phyloP scores from a whole-genome alignment of 495 filamentous ascomycete species.

The Daldinia concentrica region DNA sequence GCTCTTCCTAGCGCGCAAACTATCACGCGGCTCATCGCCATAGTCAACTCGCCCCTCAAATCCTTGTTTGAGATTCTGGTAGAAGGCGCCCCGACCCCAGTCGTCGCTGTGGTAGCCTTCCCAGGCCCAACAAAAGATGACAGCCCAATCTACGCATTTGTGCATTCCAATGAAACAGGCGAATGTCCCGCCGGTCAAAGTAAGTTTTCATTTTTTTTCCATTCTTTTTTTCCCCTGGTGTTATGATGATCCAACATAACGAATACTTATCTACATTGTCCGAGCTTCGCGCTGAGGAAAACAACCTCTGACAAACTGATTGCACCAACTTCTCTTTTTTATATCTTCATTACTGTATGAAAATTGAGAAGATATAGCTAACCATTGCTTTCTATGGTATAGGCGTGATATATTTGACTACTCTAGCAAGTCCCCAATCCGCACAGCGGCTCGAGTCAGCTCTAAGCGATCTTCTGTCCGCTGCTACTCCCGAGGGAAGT shows the following conservation, averaged over 20 bases:
- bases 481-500: constrained; percentile 44
- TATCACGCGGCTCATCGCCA: constrained; percentile 61
- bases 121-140: constrained; percentile 60
- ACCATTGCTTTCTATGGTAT: constrained; percentile 42
- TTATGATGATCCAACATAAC: constrained; percentile 79
- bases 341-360: not conserved
- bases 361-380: constrained; percentile 50
- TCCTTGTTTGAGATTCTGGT: constrained; percentile 73
- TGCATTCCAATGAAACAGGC: constrained; percentile 86
- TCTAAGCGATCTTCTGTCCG: constrained; percentile 62
- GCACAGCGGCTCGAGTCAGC: constrained; percentile 62
- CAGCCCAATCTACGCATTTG: constrained; percentile 74
- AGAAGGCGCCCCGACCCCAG: constrained; percentile 78
- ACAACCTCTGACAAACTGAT: constrained; percentile 90
- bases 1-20: constrained; percentile 29
- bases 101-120: constrained; percentile 78
- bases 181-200: constrained; percentile 88
- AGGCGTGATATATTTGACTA: constrained; percentile 80
- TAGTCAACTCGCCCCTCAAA: constrained; percentile 73
- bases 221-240: constrained; percentile 39
- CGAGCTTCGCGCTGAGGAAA: constrained; percentile 84
- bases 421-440: constrained; percentile 50
- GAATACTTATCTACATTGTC: constrained; percentile 99
- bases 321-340: constrained; percentile 23
- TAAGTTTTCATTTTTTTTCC: constrained; percentile 61